A percentile compares a stretch with the other conserved stretches of the same genome.
Evolutionary conservation across 345 rosid genomes (phyloP).

Genomic region (Corchorus olitorius): DNA sequence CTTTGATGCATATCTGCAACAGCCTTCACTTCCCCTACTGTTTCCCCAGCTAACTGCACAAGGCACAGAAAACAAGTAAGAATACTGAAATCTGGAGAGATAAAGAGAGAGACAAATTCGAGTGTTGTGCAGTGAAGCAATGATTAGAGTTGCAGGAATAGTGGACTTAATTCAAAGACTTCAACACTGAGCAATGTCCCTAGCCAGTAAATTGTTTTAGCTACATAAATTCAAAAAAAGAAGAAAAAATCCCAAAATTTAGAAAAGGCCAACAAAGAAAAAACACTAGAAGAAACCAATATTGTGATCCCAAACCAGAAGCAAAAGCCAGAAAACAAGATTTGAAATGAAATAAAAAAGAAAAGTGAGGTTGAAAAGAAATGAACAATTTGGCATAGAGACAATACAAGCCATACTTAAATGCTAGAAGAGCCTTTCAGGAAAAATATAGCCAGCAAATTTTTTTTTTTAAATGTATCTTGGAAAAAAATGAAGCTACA

Average conservation of each 20-base stretch:
- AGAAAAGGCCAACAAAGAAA: conserved; percentile 30
- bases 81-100: conserved; percentile 13
- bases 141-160: conserved; percentile 50
- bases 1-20: conserved; percentile 99
- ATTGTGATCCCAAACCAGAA: conserved; percentile 14
- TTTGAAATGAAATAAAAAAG: conserved; percentile 26
- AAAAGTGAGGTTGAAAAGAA: conserved; percentile 29
- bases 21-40: conserved; percentile 99
- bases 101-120: conserved; percentile 26
- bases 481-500: too few species aligned
- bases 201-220: conserved; percentile 24
- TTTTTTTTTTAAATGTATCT: neutral
- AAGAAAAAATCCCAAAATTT: conserved; percentile 10
- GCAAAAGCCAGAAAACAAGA: conserved; percentile 28
- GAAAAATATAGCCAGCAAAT: neutral
- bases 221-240: conserved; percentile 5
- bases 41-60: conserved; percentile 96
- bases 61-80: conserved; percentile 29
- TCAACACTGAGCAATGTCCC: conserved; percentile 31
- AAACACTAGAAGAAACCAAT: conserved; percentile 28
- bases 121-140: conserved; percentile 51
- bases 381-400: conserved; percentile 9
- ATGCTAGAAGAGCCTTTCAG: neutral
- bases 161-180: conserved; percentile 31
- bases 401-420: neutral